Base-by-base conservation (phyloP, 495 filamentous ascomycete genomes). In the Aspergillus sparsus region DNA sequence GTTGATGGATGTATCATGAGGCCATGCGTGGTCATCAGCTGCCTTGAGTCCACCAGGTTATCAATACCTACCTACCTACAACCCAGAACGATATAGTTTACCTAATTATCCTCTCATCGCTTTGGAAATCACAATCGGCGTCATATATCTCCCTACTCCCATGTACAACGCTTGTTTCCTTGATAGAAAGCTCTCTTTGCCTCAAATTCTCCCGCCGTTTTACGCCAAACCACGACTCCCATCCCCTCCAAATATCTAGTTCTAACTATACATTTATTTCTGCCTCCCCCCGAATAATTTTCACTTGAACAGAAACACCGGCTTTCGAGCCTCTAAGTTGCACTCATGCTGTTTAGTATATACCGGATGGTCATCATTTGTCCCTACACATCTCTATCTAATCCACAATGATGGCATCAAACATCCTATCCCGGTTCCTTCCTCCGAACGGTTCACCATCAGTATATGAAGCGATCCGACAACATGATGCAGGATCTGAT, bases 381-480 rank as follows among this genome's bases (percentile, higher is more conserved):
- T 42, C 33, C 49, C 52, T 49, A 42, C 45, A 62, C 35, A 44
- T 15, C 62, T 62, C 15, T 49, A 59, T 62, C 15, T 49, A 59
- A 45, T 31, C 53, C 58, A 72, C 66, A 55, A 85, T 84, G 78
- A 93, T 92, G 89, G 77, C 89, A 61, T 89, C 90, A 44, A 90
- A 91, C 67, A 74, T 93, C 32, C 81, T 95, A 54, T 91, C 89
- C 27, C 85, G 87, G 33, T 78, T 93, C 50, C 79, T 91, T 27
- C 88, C 89, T 49, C 77, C 85, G 6, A 76, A 82, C 44, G 83
- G 83, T 55, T 84, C 82, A 16, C 84, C 82, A 3, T 89, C 87
- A 6, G 84, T 89, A 44, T 93, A 92, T 74, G 85, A 90, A 62
- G 83, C 87, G 21, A 79, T 92, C 18, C 77, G 83, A 64, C 79